These are phyloP conservation scores for Linnemannia zychae DNA, from an alignment of 192 early-diverging fungal species.

Conservation along the genomic window DNA sequence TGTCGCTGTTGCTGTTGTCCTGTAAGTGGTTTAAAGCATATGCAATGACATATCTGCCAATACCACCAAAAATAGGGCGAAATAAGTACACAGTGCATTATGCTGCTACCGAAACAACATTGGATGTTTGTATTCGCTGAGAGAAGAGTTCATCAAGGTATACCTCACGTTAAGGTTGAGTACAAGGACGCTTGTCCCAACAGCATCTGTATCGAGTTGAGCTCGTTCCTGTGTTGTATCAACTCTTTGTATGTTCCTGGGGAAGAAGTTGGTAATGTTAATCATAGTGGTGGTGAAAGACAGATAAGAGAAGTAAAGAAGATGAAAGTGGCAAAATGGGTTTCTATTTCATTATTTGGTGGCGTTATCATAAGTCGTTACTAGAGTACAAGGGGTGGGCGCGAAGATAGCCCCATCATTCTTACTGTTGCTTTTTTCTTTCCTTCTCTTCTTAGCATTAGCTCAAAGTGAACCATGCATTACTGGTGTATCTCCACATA, in stretches of 20 bases:
- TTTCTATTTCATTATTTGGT: constrained; percentile 1
- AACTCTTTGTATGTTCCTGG: neutral
- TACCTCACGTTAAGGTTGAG: constrained; percentile 33
- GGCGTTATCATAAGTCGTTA: neutral
- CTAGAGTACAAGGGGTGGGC: too few relatives aligned
- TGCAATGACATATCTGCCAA: constrained; percentile 34
- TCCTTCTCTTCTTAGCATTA: neutral
- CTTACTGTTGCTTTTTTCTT: too few relatives aligned
- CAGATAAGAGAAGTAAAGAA: neutral
- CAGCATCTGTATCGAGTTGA: neutral
- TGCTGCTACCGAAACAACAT: neutral
- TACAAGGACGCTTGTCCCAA: constrained; percentile 10
- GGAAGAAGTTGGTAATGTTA: constrained; percentile 32
- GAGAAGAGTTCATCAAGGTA: neutral
- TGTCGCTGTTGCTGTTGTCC: neutral
- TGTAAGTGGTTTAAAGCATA: constrained; percentile 37
- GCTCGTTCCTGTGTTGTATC: neutral
- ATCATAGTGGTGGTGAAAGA: constrained; percentile 20
- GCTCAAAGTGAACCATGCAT: too few relatives aligned
- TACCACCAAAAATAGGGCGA: too few relatives aligned
- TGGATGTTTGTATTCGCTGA: neutral
- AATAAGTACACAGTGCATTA: too few relatives aligned
- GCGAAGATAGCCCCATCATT: too few relatives aligned
- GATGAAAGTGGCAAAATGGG: neutral
- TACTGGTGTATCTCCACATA: constrained; percentile 63